phyloP scores from a whole-genome alignment of 768 basidiomycete genomes.

The Rubroboletus pulcherrimus region DNA sequence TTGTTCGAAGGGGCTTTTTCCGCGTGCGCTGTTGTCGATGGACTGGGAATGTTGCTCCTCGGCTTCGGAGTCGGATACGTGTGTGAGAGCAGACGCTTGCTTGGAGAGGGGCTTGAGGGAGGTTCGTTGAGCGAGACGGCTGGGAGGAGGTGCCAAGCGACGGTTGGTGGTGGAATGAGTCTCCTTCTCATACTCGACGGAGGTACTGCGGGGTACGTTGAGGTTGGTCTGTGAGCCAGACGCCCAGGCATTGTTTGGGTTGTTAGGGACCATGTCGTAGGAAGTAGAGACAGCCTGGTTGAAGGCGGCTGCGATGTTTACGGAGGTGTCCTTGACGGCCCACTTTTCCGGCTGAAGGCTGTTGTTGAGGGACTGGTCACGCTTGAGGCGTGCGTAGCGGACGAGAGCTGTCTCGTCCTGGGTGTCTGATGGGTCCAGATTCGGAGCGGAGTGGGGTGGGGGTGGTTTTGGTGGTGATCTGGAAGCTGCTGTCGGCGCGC shows the following conservation, averaged over 20 bases:
- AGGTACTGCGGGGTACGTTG: conserved; percentile 65
- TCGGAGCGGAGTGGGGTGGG: conserved; percentile 28
- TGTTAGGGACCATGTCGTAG: conserved; percentile 41
- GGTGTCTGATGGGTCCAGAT: conserved; percentile 42
- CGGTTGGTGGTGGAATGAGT: conserved; percentile 51
- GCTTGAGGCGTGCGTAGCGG: conserved; percentile 46
- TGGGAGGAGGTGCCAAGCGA: conserved; percentile 62
- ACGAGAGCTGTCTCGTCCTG: conserved; percentile 44
- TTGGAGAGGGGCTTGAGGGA: conserved; percentile 52
- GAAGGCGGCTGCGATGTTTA: conserved; percentile 82
- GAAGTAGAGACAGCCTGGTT: conserved; percentile 55
- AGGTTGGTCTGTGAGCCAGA: conserved; percentile 49
- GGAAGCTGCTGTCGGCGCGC: conserved; percentile 52
- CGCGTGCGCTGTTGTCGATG: conserved; percentile 42
- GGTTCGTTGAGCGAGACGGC: conserved; percentile 36
- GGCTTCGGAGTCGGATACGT: conserved; percentile 68
- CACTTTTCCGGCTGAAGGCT: conserved; percentile 59
- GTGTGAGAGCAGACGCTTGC: conserved; percentile 42
- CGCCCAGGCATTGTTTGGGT: conserved; percentile 65
- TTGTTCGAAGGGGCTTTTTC: conserved; percentile 66
- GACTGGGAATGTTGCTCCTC: conserved; percentile 40
- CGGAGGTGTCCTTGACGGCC: conserved; percentile 78
- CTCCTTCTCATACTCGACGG: conserved; percentile 75
- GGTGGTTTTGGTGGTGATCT: conserved; percentile 57
- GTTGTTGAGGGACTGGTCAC: conserved; percentile 33